A percentile compares a stretch with the other conserved stretches of the same genome.
Conservation (phyloP, 306 rosid species). For the Fagus sylvatica region DNA sequence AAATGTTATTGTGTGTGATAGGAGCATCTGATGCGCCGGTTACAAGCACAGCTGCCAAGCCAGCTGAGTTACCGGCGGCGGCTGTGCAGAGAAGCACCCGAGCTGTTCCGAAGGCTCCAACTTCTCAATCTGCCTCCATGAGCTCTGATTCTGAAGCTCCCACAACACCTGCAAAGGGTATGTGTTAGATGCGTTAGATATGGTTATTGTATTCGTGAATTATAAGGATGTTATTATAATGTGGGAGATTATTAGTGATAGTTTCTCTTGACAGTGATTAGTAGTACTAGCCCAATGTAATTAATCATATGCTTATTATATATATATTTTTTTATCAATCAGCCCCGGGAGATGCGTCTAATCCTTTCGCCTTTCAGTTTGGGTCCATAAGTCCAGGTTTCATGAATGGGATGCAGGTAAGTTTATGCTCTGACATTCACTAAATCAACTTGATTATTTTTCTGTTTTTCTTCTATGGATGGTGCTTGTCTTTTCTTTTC, state of each 20-base stretch:
- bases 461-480: background rate
- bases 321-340: conserved; percentile 19
- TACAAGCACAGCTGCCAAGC: conserved; percentile 53
- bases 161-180: conserved; percentile 62
- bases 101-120: conserved; percentile 68
- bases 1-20: conserved; percentile 26
- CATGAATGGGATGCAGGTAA: conserved; percentile 76
- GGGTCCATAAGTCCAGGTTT: conserved; percentile 78
- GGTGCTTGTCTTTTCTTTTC: background rate
- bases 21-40: conserved; percentile 53
- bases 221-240: conserved; percentile 8
- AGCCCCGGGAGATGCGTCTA: conserved; percentile 68
- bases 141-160: conserved; percentile 43
- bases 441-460: conserved; percentile 5
- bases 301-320: conserved; percentile 2
- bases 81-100: conserved; percentile 47
- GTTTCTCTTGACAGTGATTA: background rate
- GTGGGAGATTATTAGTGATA: background rate
- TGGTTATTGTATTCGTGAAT: conserved; percentile 2
- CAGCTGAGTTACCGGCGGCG: conserved; percentile 43
- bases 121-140: conserved; percentile 60
- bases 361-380: conserved; percentile 72
- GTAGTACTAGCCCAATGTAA: conserved; percentile 24
- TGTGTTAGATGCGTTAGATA: conserved; percentile 17
- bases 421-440: conserved; percentile 13